Evolutionary conservation across 768 basidiomycete species (phyloP), one percentile per base, ranked within the genome.

Genomic region (Pleurotus tuber-regium): DNA sequence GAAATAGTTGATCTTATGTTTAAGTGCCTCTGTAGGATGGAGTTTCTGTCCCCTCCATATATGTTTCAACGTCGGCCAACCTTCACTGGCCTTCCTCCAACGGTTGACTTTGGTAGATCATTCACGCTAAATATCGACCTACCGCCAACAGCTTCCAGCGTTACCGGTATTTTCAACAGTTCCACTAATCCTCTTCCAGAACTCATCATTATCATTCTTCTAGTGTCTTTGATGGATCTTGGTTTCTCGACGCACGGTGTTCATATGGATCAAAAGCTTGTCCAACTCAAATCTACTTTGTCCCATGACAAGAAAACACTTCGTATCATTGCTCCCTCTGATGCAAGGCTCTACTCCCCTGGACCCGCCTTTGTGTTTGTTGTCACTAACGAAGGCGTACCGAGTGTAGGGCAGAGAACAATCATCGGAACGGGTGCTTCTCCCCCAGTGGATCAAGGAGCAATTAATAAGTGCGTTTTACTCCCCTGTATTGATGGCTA

Each of bases 181-280:
- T 46, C 18, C 28, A 35, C n/a, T 18, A 9, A 42, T 42, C 10
- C 2, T 9, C 40, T 14, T 6, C 18, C 16, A 14, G 48, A 14
- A 21, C 12, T 19, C 40, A 19, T 48, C 3, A 30, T 35, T 14
- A 16, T 16, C 47, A 12, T 6, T 11, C 23, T n/a, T 30, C 4
- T 43, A 74, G 73, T 73, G 25, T 64, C 67, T 4, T 54, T 76
- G 18, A 70, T 70, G 56, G 73, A 76, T 53, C 64, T 73, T 12
- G 72, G 73, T 0, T 75, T 74, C 55, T 69, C 70, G 2, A 70
- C 74, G 2, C 74, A 76, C 50, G 72, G 66, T 0, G 67, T 72
- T 54, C 71, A 72, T 47, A 70, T 72, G 21, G 72, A 73, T 48
- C 66, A 66, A 21, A 66, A 69, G 9, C 56, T 71, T 1, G 69